Conservation (phyloP, 345 rosid species). For the Eucalyptus brandiana region DNA sequence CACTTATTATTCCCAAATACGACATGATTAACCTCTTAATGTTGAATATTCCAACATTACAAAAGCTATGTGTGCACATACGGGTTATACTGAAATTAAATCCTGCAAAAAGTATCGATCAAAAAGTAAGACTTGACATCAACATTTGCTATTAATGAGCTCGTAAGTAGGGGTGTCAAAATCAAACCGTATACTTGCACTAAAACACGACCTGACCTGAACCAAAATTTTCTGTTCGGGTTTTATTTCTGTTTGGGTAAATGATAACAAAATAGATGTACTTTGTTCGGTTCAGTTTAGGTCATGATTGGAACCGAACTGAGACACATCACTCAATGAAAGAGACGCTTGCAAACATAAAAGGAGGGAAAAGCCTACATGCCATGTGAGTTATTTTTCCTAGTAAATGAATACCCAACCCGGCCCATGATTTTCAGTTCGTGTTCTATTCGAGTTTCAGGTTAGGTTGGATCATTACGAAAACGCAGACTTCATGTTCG, state of each 20-base stretch:
- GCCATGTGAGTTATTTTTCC: background rate
- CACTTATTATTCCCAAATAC: too few species aligned
- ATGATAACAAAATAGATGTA: background rate
- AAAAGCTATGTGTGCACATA: background rate
- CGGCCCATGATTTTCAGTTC: background rate
- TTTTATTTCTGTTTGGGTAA: background rate
- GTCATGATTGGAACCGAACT: background rate
- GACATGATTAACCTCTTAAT: background rate
- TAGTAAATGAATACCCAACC: background rate
- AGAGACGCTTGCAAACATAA: background rate
- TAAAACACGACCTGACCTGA: too few species aligned
- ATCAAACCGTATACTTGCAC: rapidly evolving
- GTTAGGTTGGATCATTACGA: background rate
- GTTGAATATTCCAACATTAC: background rate
- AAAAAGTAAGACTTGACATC: background rate
- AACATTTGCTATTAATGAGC: background rate
- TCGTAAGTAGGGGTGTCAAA: background rate
- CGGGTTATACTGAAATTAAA: background rate
- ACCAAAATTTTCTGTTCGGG: too few species aligned
- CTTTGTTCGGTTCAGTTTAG: too few species aligned
- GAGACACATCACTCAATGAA: background rate
- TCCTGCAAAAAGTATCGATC: background rate
- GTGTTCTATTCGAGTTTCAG: background rate
- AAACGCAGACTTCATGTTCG: background rate
- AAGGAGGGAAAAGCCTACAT: background rate